Percentiles rank a stretch among this genome's conserved stretches.
These are phyloP conservation scores for Eruca vesicaria DNA, from an alignment of 441 rosid genomes.

Conservation along the genomic window DNA sequence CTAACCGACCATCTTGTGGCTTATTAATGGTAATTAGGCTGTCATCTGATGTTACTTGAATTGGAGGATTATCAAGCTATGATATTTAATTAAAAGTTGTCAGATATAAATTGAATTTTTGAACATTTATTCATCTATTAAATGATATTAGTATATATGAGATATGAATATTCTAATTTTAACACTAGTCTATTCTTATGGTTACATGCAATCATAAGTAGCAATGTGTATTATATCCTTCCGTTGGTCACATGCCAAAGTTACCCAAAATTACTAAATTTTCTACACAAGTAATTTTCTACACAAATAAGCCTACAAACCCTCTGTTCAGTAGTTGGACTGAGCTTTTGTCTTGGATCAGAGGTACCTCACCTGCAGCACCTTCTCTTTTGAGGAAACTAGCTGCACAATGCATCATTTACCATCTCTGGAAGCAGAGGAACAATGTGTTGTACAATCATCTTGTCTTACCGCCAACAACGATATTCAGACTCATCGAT, in stretches of 20 bases:
- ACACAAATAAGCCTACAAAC: background rate
- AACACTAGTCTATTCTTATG: background rate
- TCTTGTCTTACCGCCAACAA: too few species aligned
- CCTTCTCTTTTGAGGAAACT: too few species aligned
- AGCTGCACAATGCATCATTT: too few species aligned
- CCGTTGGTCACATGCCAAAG: slow-evolving; percentile 24
- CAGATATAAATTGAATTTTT: background rate
- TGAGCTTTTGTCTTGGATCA: too few species aligned
- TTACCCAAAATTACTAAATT: slow-evolving; percentile 13
- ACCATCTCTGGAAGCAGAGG: too few species aligned
- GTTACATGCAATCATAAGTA: slow-evolving; percentile 7
- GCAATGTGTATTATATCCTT: slow-evolving; percentile 19
- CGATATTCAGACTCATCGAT: too few species aligned
- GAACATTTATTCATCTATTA: background rate
- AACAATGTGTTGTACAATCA: too few species aligned
- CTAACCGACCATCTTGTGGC: background rate
- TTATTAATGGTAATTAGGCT: slow-evolving; percentile 3
- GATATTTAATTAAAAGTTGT: background rate
- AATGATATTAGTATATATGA: background rate
- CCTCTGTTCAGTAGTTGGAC: too few species aligned
- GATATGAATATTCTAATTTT: background rate
- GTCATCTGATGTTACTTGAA: slow-evolving; percentile 13
- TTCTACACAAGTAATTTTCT: slow-evolving; percentile 20
- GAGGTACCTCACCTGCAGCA: too few species aligned
- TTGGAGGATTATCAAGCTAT: background rate